These are phyloP conservation scores for Cyclotella baltica DNA, from an alignment of 108 stramenopile genomes.

Conservation along the genomic window DNA sequence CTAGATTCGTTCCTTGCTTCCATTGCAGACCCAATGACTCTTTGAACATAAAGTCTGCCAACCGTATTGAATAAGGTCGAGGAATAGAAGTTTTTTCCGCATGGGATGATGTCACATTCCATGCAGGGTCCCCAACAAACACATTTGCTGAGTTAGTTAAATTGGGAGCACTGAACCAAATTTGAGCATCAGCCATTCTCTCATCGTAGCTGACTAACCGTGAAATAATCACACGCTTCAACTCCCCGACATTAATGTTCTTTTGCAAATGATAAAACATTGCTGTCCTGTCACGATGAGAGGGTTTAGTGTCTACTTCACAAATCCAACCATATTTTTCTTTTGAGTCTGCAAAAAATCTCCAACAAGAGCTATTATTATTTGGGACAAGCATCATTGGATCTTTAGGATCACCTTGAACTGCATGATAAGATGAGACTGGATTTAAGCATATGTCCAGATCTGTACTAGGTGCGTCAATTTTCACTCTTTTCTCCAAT, in stretches of 20 bases:
- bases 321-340: constrained; percentile 32
- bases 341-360: not conserved
- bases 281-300: not conserved
- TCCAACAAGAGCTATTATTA: constrained; percentile 7
- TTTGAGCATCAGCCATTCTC: constrained; percentile 24
- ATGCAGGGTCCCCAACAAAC: constrained; percentile 19
- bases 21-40: not conserved
- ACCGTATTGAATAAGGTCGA: not conserved
- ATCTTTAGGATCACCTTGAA: constrained; percentile 21
- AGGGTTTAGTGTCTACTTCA: not conserved
- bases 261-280: not conserved
- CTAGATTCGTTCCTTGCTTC: not conserved
- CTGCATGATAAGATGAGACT: constrained; percentile 12
- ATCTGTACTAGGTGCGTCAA: not conserved
- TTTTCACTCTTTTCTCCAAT: not conserved
- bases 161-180: constrained; percentile 2
- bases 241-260: constrained; percentile 1
- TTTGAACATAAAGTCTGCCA: constrained; percentile 6
- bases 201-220: constrained; percentile 21
- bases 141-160: not conserved
- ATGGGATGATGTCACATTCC: constrained; percentile 17
- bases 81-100: constrained; percentile 10
- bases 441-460: constrained; percentile 8
- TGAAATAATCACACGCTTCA: not conserved
- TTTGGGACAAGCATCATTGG: not conserved